Percentiles rank a stretch among this genome's conserved stretches.
These are phyloP conservation scores for Metschnikowia kunwiensis DNA, from an alignment of 805 yeast genomes.

Conservation along the genomic window DNA sequence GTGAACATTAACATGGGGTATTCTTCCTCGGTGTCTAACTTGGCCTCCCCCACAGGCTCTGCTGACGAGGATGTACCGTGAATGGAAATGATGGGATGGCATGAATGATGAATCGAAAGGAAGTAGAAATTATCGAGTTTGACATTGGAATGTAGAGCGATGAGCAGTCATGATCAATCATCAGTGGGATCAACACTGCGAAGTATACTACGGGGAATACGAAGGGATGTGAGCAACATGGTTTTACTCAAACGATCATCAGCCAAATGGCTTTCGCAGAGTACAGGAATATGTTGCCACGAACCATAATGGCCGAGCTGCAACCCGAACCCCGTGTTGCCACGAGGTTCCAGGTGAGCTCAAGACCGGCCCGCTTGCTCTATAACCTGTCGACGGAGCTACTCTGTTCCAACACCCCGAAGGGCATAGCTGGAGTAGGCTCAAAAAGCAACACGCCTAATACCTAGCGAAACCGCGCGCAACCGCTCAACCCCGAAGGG, in stretches of 20 bases:
- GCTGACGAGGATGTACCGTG: slow-evolving; percentile 11
- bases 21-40: slow-evolving; percentile 19
- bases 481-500: slow-evolving; percentile 55
- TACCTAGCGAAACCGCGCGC: slow-evolving; percentile 18
- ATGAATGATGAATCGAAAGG: not conserved
- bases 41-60: slow-evolving; percentile 18
- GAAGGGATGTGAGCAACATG: slow-evolving; percentile 85
- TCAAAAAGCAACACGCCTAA: slow-evolving; percentile 10
- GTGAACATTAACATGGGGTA: slow-evolving; percentile 17
- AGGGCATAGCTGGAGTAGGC: slow-evolving; percentile 17
- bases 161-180: too few species aligned
- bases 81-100: not conserved
- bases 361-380: slow-evolving; percentile 64
- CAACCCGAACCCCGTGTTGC: slow-evolving; percentile 30
- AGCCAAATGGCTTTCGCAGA: slow-evolving; percentile 90
- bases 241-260: slow-evolving; percentile 98
- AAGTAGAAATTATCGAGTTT: too few species aligned
- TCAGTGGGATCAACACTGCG: too few species aligned
- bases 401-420: slow-evolving; percentile 61
- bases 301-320: slow-evolving; percentile 65
- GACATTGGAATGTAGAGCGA: not conserved
- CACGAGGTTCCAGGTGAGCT: slow-evolving; percentile 45
- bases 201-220: not conserved
- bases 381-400: slow-evolving; percentile 98
- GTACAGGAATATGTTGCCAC: slow-evolving; percentile 99